phyloP scores from a whole-genome alignment of 306 rosid genomes.

The Casuarina equisetifolia region DNA sequence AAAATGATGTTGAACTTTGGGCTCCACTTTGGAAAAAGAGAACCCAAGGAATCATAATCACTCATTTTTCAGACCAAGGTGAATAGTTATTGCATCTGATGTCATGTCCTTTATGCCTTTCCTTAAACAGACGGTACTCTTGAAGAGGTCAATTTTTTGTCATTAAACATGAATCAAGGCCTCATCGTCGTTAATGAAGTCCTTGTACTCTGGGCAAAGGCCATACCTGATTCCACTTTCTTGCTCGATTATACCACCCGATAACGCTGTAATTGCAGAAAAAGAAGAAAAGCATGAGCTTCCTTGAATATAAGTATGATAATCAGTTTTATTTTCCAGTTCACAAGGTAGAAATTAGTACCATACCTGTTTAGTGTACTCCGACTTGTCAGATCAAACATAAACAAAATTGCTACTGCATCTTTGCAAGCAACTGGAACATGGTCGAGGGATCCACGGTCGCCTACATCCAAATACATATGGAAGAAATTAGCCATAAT shows the following conservation, averaged over 20 bases:
- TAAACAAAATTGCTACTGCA: conserved; percentile 87
- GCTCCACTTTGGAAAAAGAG: conserved; percentile 2
- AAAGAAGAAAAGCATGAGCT: background rate
- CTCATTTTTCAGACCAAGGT: background rate
- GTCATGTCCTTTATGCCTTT: background rate
- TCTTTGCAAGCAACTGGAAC: conserved; percentile 95
- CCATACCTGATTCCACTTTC: conserved; percentile 95
- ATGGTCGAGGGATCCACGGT: conserved; percentile 58
- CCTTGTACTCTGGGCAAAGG: conserved; percentile 1
- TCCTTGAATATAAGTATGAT: background rate
- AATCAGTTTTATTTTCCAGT: background rate
- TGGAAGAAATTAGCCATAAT: conserved; percentile 2
- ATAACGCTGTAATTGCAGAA: conserved; percentile 58
- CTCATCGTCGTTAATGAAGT: conserved; percentile 7
- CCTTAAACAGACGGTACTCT: background rate
- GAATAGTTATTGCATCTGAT: no score
- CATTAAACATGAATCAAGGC: conserved; percentile 3
- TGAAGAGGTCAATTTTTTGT: background rate
- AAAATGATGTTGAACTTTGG: background rate
- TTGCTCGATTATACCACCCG: conserved; percentile 82
- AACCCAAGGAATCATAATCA: conserved; percentile 2
- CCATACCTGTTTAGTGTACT: conserved; percentile 69
- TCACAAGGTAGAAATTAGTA: background rate
- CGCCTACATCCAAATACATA: conserved; percentile 46
- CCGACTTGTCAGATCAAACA: conserved; percentile 96